phyloP scores from a whole-genome alignment of 768 basidiomycete species.

The Leccinum uliginosum region DNA sequence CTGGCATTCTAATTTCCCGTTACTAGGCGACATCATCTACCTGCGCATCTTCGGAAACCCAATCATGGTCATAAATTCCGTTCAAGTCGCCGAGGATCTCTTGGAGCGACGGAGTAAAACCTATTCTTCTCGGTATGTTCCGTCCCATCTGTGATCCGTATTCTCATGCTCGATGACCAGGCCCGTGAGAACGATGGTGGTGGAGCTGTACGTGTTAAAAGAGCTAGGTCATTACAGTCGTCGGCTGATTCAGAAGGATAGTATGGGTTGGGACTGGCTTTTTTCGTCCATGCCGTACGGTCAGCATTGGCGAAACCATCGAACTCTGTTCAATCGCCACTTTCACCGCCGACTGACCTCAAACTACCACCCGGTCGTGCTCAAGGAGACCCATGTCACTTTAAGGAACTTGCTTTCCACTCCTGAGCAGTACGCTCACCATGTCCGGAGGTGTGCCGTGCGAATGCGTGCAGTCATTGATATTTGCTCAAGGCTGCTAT shows the following conservation, averaged over 20 bases:
- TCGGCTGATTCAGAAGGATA: conserved; percentile 10
- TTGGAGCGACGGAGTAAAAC: conserved; percentile 42
- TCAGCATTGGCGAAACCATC: conserved; percentile 33
- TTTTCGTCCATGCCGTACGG: conserved; percentile 41
- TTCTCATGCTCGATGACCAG: conserved; percentile 13
- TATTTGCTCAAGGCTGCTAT: not conserved
- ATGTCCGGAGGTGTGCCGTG: conserved; percentile 31
- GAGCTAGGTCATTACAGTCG: not conserved
- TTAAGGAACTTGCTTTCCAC: conserved; percentile 34
- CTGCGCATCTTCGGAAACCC: conserved; percentile 42
- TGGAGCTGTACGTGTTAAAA: conserved; percentile 35
- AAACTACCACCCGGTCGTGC: conserved; percentile 24
- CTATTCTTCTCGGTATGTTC: conserved; percentile 37
- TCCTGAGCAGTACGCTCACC: conserved; percentile 36
- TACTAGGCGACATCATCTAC: conserved; percentile 44
- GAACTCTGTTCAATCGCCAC: conserved; percentile 36
- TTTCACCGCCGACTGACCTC: conserved; percentile 29
- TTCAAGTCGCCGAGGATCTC: conserved; percentile 37
- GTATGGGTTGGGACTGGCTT: conserved; percentile 47
- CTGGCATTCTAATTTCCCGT: not conserved
- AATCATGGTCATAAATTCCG: conserved; percentile 44
- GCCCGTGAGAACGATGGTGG: conserved; percentile 39
- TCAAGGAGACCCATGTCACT: conserved; percentile 35
- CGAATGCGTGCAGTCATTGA: not conserved
- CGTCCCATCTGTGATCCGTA: not conserved